A percentile compares a stretch with the other conserved stretches of the same genome.
phyloP scores from a whole-genome alignment of 2,329 filamentous ascomycete species.

The Lomentospora prolificans region DNA sequence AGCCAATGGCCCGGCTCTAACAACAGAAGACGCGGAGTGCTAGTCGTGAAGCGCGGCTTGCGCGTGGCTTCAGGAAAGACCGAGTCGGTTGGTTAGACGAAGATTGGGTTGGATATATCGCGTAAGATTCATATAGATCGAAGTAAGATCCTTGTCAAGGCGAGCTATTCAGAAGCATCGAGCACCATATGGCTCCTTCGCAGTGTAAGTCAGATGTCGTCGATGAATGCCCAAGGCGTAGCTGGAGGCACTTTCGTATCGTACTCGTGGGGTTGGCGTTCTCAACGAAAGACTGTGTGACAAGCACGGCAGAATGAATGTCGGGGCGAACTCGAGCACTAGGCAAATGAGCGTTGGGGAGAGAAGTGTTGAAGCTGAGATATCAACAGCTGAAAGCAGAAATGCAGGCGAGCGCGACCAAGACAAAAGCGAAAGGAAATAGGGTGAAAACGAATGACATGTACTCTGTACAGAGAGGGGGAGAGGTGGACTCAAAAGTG shows the following conservation, averaged over 20 bases:
- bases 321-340: not conserved
- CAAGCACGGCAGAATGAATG: not conserved
- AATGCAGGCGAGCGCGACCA: not conserved
- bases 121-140: not conserved
- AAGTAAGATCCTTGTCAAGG: not conserved
- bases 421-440: not conserved
- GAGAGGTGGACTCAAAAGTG: not conserved
- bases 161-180: not conserved
- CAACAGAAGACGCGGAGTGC: not conserved
- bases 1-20: not conserved
- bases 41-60: not conserved
- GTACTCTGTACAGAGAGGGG: not conserved
- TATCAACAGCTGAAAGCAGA: not conserved
- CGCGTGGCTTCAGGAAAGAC: not conserved
- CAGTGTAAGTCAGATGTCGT: not conserved
- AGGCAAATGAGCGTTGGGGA: not conserved
- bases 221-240: not conserved
- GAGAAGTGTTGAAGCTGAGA: not conserved
- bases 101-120: not conserved
- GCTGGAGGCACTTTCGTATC: not conserved
- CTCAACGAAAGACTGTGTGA: not conserved
- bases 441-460: constrained; percentile 2
- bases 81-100: not conserved
- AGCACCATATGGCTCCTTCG: not conserved
- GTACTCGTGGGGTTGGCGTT: not conserved